Evolutionary conservation across 495 filamentous ascomycete species (phyloP).

Genomic region (Niebla homalea): DNA sequence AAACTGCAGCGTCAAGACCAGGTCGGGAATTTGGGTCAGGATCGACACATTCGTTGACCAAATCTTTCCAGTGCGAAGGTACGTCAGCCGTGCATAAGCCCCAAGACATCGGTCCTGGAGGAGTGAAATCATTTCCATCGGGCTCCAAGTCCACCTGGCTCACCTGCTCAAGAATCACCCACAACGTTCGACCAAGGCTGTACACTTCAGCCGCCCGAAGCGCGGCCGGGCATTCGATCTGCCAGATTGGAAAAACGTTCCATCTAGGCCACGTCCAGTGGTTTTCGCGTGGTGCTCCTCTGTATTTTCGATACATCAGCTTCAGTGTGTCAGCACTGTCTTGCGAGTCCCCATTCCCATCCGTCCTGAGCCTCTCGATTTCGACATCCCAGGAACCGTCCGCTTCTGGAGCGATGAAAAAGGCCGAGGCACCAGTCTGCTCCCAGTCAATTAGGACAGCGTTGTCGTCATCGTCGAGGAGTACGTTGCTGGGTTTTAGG

Average conservation of each 20-base stretch:
- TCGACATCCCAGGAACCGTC: conserved; percentile 14
- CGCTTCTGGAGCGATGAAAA: conserved; percentile 14
- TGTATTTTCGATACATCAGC: conserved; percentile 11
- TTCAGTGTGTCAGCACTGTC: not conserved
- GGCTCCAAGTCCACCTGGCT: conserved; percentile 3
- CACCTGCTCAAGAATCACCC: conserved; percentile 15
- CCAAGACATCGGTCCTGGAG: conserved; percentile 1
- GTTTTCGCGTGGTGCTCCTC: conserved; percentile 8
- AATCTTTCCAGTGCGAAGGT: conserved; percentile 6
- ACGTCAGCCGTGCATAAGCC: conserved; percentile 1
- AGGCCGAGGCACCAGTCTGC: conserved; percentile 13
- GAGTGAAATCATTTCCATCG: not conserved
- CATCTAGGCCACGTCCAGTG: conserved; percentile 4
- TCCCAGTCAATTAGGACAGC: conserved; percentile 18
- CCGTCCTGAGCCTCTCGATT: not conserved
- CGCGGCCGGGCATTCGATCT: conserved; percentile 3
- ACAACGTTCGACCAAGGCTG: conserved; percentile 15
- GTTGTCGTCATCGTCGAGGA: conserved; percentile 14
- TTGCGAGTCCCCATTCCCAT: not conserved
- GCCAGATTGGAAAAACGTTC: conserved; percentile 13
- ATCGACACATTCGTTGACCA: conserved; percentile 10
- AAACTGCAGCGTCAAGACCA: conserved; percentile 2
- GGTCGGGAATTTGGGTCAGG: conserved; percentile 12
- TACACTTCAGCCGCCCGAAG: conserved; percentile 15
- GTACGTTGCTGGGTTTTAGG: conserved; percentile 18